phyloP scores from a whole-genome alignment of 805 yeast species.

The Kuraishia piskuri region DNA sequence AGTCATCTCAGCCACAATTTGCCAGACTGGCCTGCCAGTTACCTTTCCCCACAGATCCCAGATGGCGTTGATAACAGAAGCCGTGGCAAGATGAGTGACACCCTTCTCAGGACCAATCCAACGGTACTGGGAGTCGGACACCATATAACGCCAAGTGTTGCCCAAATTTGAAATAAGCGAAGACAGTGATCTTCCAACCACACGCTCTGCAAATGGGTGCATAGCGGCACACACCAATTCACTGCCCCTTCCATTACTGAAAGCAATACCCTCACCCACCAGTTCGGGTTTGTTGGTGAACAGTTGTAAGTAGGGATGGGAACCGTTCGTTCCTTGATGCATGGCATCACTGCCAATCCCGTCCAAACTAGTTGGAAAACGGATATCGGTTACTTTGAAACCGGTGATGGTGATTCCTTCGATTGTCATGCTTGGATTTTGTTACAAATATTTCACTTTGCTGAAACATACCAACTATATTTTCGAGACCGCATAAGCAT shows the following conservation, averaged over 20 bases:
- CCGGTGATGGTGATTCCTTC: slow-evolving; percentile 9
- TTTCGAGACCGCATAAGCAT: too few species aligned
- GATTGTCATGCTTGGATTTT: not conserved
- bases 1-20: slow-evolving; percentile 30
- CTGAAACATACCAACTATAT: too few species aligned
- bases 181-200: slow-evolving; percentile 22
- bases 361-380: slow-evolving; percentile 31
- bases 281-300: slow-evolving; percentile 18
- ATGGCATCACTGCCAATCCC: slow-evolving; percentile 34
- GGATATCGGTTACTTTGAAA: slow-evolving; percentile 14
- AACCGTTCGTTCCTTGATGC: slow-evolving; percentile 29
- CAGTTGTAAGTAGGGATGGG: slow-evolving; percentile 28
- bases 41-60: slow-evolving; percentile 36
- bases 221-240: slow-evolving; percentile 27
- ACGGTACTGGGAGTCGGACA: slow-evolving; percentile 29
- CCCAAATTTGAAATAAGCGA: slow-evolving; percentile 27
- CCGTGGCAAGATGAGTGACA: slow-evolving; percentile 30
- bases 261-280: slow-evolving; percentile 34
- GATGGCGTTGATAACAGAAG: slow-evolving; percentile 30
- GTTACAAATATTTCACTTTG: not conserved
- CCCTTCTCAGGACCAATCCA: slow-evolving; percentile 40
- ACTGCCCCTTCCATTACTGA: slow-evolving; percentile 31
- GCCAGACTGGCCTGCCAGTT: slow-evolving; percentile 30
- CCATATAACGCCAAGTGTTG: slow-evolving; percentile 30
- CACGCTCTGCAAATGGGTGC: slow-evolving; percentile 26